phyloP scores from a whole-genome alignment of 2,329 filamentous ascomycete genomes.

The Fusarium begoniae region DNA sequence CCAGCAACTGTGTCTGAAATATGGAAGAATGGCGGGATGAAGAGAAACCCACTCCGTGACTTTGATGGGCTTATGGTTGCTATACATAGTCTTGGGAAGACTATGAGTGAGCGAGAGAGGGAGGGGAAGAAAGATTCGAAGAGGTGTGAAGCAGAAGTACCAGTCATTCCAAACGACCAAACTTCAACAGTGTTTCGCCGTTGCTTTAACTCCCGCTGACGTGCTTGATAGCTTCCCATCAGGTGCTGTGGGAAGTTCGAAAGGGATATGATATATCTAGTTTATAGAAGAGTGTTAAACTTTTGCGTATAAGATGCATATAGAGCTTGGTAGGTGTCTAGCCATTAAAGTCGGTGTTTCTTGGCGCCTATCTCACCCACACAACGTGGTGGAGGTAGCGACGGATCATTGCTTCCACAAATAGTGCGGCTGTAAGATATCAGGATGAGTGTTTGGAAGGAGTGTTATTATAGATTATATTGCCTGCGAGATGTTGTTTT shows the following conservation, averaged over 20 bases:
- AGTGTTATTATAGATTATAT: neutral
- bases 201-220: neutral
- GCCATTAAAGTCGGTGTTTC: neutral
- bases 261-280: neutral
- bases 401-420: too few species aligned
- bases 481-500: neutral
- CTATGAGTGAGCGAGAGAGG: neutral
- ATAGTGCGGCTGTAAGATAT: neutral
- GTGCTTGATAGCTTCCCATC: neutral
- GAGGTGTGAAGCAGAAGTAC: neutral
- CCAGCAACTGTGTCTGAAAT: neutral
- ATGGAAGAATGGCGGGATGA: constrained; percentile 2
- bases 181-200: neutral
- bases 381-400: neutral
- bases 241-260: neutral
- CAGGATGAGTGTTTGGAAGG: neutral
- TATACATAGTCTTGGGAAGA: constrained; percentile 43
- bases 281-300: neutral
- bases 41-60: constrained; percentile 49
- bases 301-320: neutral
- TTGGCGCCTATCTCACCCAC: too few species aligned
- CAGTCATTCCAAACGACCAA: neutral
- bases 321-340: neutral
- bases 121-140: neutral
- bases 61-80: constrained; percentile 50